A percentile compares a stretch with the other conserved stretches of the same genome.
Conservation (phyloP, 331 rosid species). For the Rosa hybrid region DNA sequence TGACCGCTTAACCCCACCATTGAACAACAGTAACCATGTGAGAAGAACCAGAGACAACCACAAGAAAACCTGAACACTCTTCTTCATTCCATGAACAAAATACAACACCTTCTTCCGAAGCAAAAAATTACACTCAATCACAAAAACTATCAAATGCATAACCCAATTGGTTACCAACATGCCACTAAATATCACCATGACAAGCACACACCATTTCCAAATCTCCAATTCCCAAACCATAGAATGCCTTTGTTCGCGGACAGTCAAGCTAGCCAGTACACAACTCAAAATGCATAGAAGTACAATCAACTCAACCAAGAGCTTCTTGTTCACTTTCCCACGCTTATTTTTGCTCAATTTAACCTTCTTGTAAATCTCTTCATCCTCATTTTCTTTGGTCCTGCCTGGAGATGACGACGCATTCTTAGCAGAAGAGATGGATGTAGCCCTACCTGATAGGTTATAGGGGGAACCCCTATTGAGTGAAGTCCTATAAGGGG, state of each 20-base stretch:
- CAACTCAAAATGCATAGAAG: constrained; percentile 45
- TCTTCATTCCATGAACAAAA: constrained; percentile 91
- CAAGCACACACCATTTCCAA: constrained; percentile 87
- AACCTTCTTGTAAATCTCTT: constrained; percentile 58
- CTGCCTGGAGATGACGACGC: constrained; percentile 46
- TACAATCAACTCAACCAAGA: constrained; percentile 48
- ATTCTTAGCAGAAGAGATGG: constrained; percentile 48
- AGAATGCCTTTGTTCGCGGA: constrained; percentile 20
- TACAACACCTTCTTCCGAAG: constrained; percentile 77
- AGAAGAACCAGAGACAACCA: constrained; percentile 71
- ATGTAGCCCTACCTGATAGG: constrained; percentile 26
- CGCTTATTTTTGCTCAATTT: constrained; percentile 49
- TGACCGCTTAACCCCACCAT: constrained; percentile 46
- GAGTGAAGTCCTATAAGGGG: constrained; percentile 43
- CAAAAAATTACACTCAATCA: constrained; percentile 82
- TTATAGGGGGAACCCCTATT: constrained; percentile 48
- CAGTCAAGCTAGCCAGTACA: constrained; percentile 55
- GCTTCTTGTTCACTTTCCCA: constrained; percentile 42
- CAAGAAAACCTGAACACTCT: constrained; percentile 66
- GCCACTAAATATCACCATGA: constrained; percentile 75
- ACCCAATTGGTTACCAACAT: constrained; percentile 72
- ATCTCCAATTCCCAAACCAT: constrained; percentile 56
- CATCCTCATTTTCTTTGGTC: constrained; percentile 53
- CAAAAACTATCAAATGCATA: no score
- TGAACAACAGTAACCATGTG: constrained; percentile 69